A percentile compares a stretch with the other conserved stretches of the same genome.
phyloP scores from a whole-genome alignment of 495 filamentous ascomycete genomes.

The Daldinia childiae region DNA sequence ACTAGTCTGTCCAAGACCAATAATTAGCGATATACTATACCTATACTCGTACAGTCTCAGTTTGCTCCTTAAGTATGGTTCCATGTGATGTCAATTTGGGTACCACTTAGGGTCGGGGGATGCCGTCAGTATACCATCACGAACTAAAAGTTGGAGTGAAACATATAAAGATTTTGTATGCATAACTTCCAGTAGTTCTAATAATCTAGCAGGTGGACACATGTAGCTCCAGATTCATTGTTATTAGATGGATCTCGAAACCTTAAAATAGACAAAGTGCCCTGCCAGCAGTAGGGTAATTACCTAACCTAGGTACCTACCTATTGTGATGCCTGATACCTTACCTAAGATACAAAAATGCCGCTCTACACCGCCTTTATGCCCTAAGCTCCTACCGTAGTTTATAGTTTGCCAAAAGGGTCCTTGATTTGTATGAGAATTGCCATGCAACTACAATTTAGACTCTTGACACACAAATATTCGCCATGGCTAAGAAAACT shows the following conservation, averaged over 20 bases:
- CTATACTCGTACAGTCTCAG: background rate
- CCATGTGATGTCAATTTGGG: constrained; percentile 3
- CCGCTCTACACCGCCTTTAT: constrained; percentile 32
- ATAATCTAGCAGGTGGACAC: background rate
- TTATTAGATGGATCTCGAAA: background rate
- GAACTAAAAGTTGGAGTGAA: background rate
- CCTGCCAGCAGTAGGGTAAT: background rate
- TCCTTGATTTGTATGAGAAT: constrained; percentile 10
- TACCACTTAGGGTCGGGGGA: background rate
- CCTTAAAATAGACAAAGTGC: background rate
- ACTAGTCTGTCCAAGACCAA: background rate
- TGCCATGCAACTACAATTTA: background rate
- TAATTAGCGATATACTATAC: background rate
- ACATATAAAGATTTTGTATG: background rate
- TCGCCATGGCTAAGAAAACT: constrained; percentile 40
- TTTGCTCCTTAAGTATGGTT: background rate
- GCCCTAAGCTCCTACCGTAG: background rate
- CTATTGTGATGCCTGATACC: too few relatives aligned
- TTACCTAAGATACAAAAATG: background rate
- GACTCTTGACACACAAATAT: background rate
- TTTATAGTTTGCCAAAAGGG: constrained; percentile 21
- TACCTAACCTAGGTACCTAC: too few relatives aligned
- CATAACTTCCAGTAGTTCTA: background rate
- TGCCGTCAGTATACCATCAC: background rate
- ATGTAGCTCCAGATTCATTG: background rate